Conservation (phyloP, 106 monocot species). For the Ottelia alismoides region DNA sequence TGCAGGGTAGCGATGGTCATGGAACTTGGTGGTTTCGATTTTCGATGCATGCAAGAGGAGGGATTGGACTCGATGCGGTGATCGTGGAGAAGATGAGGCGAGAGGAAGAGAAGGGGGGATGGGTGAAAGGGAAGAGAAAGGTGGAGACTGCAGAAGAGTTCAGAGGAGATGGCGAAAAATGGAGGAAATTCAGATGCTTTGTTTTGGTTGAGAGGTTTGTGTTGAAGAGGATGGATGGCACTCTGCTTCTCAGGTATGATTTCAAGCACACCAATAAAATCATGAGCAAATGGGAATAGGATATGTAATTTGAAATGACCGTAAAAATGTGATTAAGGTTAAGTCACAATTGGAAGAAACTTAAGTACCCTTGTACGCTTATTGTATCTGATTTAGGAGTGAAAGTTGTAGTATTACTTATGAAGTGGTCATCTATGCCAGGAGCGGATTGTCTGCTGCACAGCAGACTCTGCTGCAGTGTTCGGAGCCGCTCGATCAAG, state of each 20-base stretch:
- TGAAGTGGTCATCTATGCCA: too few relatives aligned
- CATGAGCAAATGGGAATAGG: slow-evolving; percentile 14
- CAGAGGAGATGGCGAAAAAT: not conserved
- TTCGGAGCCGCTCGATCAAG: too few relatives aligned
- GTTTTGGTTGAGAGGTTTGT: slow-evolving; percentile 35
- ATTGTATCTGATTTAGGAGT: too few relatives aligned
- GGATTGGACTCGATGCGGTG: slow-evolving; percentile 18
- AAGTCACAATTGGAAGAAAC: too few relatives aligned
- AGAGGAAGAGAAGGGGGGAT: slow-evolving; percentile 27
- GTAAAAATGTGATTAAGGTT: too few relatives aligned
- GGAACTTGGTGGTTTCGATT: slow-evolving; percentile 21
- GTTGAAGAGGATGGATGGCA: slow-evolving; percentile 31
- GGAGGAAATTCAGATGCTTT: slow-evolving; percentile 13
- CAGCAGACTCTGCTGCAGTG: too few relatives aligned
- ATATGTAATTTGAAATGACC: too few relatives aligned
- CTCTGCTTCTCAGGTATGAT: slow-evolving; percentile 1
- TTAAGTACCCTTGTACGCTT: too few relatives aligned
- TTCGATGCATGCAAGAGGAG: not conserved
- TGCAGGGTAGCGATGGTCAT: slow-evolving; percentile 1
- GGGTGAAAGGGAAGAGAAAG: slow-evolving; percentile 8
- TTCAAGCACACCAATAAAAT: slow-evolving; percentile 23
- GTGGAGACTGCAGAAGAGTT: slow-evolving; percentile 1
- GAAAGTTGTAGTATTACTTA: too few relatives aligned
- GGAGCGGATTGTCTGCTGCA: too few relatives aligned
- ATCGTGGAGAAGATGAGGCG: slow-evolving; percentile 34